These are phyloP conservation scores for Venturia aucupariae DNA, from an alignment of 2,329 filamentous ascomycete genomes.

Conservation along the genomic window DNA sequence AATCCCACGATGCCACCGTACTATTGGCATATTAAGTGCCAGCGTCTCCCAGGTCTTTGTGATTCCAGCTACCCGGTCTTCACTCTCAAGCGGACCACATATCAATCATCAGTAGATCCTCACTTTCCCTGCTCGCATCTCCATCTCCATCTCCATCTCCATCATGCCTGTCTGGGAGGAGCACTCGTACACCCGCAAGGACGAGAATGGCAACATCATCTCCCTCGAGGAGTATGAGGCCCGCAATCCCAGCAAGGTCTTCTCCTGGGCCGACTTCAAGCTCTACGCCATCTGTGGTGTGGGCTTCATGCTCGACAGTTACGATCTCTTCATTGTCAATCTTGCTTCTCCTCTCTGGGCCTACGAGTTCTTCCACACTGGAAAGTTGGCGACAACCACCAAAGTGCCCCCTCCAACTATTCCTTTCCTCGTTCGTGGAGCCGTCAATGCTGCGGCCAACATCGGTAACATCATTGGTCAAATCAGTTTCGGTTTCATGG, in stretches of 20 bases:
- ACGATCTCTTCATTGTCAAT: conserved; percentile 17
- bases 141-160: conserved; percentile 10
- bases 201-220: conserved; percentile 17
- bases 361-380: conserved; percentile 16
- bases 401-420: conserved; percentile 15
- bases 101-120: too few species aligned
- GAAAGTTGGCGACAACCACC: conserved; percentile 6
- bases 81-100: too few species aligned
- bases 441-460: conserved; percentile 16
- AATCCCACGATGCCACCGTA: neutral
- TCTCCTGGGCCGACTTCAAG: conserved; percentile 17
- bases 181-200: conserved; percentile 16
- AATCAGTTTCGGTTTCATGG: conserved; percentile 16
- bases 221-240: conserved; percentile 17
- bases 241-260: conserved; percentile 9
- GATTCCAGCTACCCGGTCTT: neutral
- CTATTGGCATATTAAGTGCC: neutral
- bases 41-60: neutral
- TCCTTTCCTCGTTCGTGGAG: conserved; percentile 16
- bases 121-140: neutral
- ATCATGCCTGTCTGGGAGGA: conserved; percentile 17
- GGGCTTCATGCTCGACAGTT: conserved; percentile 16
- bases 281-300: conserved; percentile 17
- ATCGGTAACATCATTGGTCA: conserved; percentile 17
- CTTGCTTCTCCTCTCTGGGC: conserved; percentile 16